Evolutionary conservation across 2,329 filamentous ascomycete species (phyloP).

Genomic region (Fusarium sp.): DNA sequence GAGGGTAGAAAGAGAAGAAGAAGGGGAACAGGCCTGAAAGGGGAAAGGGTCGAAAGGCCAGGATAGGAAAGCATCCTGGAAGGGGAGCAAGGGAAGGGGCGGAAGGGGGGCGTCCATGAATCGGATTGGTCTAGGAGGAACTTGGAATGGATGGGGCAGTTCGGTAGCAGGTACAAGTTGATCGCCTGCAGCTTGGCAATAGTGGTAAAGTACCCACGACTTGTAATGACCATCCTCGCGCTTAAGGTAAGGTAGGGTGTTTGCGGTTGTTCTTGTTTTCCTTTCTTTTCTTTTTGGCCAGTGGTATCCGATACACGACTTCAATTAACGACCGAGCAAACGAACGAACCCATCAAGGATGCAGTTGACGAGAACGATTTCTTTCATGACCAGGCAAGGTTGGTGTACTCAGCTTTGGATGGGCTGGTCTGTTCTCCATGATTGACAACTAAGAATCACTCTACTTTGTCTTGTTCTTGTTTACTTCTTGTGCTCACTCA

Average conservation of each 20-base stretch:
- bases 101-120: conserved; percentile 27
- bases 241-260: conserved; percentile 12
- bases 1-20: conserved; percentile 32
- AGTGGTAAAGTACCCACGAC: conserved; percentile 16
- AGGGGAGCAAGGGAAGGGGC: conserved; percentile 27
- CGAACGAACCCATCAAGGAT: conserved; percentile 6
- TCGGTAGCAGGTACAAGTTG: conserved; percentile 17
- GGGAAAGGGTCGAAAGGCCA: conserved; percentile 37
- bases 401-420: neutral
- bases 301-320: conserved; percentile 23
- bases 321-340: neutral
- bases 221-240: conserved; percentile 3
- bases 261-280: conserved; percentile 7
- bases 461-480: neutral
- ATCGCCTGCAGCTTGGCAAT: neutral
- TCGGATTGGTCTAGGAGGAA: conserved; percentile 12
- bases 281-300: neutral
- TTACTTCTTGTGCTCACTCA: neutral
- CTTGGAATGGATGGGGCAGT: conserved; percentile 19
- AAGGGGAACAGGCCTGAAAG: conserved; percentile 41
- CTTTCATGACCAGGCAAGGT: conserved; percentile 4
- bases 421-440: neutral
- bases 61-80: conserved; percentile 34
- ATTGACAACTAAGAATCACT: conserved; percentile 10
- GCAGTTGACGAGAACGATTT: conserved; percentile 12